phyloP scores from a whole-genome alignment of 345 rosid genomes.

The Carallia pectinifolia region DNA sequence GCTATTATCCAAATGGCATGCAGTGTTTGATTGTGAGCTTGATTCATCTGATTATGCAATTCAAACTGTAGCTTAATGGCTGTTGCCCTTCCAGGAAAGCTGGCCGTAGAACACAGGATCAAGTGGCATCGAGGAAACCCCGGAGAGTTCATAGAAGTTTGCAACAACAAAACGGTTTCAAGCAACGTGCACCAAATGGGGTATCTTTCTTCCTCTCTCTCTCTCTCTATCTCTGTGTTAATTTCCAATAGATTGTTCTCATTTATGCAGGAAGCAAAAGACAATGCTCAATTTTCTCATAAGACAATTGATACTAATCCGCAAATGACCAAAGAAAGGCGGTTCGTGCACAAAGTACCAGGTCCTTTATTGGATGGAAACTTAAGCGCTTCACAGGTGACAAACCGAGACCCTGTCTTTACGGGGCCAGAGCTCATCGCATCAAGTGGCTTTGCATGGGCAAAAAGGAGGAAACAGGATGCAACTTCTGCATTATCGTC shows the following conservation, averaged over 20 bases:
- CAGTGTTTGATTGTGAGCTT: not conserved
- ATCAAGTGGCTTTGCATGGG: conserved; percentile 36
- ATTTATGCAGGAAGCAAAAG: conserved; percentile 40
- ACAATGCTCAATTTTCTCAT: conserved; percentile 15
- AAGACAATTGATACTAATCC: conserved; percentile 14
- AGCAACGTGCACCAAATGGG: conserved; percentile 35
- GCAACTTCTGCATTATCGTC: conserved; percentile 46
- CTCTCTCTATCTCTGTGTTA: not conserved
- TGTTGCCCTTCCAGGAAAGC: conserved; percentile 44
- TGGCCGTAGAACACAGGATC: conserved; percentile 40
- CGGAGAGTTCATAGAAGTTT: conserved; percentile 38
- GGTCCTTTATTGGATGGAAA: conserved; percentile 27
- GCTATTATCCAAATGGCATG: not conserved
- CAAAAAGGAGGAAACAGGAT: conserved; percentile 47
- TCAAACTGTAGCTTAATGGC: not conserved
- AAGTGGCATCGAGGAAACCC: conserved; percentile 43
- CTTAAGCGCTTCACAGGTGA: conserved; percentile 30
- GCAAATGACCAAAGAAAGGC: conserved; percentile 17
- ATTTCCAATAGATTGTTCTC: not conserved
- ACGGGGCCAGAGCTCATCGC: conserved; percentile 28
- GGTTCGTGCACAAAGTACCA: conserved; percentile 15
- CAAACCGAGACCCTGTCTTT: conserved; percentile 12
- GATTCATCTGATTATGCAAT: not conserved
- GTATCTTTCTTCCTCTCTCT: conserved; percentile 25
- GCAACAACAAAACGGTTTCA: conserved; percentile 33